Evolutionary conservation across 306 rosid species (phyloP).

Genomic region (Dalbergia cultrata): DNA sequence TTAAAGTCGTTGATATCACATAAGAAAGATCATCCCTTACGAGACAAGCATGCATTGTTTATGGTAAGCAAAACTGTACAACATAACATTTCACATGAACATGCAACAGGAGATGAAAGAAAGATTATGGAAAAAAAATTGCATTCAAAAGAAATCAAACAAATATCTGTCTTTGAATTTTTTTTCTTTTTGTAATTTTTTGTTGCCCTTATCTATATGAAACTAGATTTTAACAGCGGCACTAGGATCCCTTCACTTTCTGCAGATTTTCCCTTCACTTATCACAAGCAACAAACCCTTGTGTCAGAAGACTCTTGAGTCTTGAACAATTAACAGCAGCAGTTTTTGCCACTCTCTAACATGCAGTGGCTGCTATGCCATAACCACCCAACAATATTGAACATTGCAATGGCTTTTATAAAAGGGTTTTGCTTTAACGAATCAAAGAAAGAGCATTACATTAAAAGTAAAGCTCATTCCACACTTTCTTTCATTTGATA

Average conservation of each 20-base stretch:
- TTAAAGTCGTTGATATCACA: neutral
- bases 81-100: constrained; percentile 27
- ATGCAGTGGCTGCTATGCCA: constrained; percentile 22
- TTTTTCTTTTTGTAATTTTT: neutral
- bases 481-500: neutral
- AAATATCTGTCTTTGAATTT: neutral
- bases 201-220: constrained; percentile 15
- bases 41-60: neutral
- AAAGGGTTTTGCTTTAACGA: neutral
- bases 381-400: constrained; percentile 20
- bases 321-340: constrained; percentile 7
- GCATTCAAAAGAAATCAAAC: constrained; percentile 32
- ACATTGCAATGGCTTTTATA: constrained; percentile 30
- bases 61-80: neutral
- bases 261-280: neutral
- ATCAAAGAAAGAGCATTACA: neutral
- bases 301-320: neutral
- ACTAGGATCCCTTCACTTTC: constrained; percentile 7
- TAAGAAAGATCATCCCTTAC: neutral
- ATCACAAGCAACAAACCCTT: neutral
- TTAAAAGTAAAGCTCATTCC: neutral
- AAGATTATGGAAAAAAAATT: neutral
- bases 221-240: neutral
- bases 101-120: neutral
- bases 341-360: constrained; percentile 26